phyloP scores from a whole-genome alignment of 2,329 filamentous ascomycete genomes.

The Cordyceps javanica region DNA sequence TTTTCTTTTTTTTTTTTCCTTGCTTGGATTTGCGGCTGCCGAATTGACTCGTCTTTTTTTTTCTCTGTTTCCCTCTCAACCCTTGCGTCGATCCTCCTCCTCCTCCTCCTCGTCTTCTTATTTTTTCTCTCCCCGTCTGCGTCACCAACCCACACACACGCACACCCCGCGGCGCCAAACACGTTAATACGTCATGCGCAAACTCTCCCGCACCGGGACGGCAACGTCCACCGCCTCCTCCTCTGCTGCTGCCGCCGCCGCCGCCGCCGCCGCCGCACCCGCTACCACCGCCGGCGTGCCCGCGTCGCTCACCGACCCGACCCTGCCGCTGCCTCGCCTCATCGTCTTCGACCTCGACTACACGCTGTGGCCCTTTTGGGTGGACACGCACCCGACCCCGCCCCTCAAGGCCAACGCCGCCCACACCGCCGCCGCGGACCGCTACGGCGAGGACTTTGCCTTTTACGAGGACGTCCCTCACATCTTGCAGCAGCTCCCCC shows the following conservation, averaged over 20 bases:
- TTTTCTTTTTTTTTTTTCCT: too few species aligned
- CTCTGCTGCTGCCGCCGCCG: neutral
- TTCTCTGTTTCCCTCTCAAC: too few species aligned
- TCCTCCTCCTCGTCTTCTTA: too few species aligned
- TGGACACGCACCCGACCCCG: conserved; percentile 81
- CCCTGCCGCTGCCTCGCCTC: conserved; percentile 68
- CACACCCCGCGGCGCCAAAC: neutral
- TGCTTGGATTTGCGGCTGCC: too few species aligned
- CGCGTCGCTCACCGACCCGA: conserved; percentile 41
- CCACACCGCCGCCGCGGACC: conserved; percentile 43
- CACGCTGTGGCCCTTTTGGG: conserved; percentile 98
- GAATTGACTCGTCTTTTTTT: too few species aligned
- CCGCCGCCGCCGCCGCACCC: conserved; percentile 19
- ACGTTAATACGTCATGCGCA: neutral
- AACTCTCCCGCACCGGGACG: conserved; percentile 5
- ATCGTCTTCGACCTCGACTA: conserved; percentile 96
- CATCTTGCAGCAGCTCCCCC: conserved; percentile 55
- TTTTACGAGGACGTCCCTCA: conserved; percentile 67
- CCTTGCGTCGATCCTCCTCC: too few species aligned
- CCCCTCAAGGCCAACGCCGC: conserved; percentile 53
- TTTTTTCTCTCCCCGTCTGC: neutral
- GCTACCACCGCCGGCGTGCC: conserved; percentile 21
- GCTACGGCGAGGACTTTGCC: conserved; percentile 57
- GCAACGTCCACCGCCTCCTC: conserved; percentile 16
- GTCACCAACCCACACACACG: neutral